Evolutionary conservation across 306 rosid genomes (phyloP), one percentile per base, ranked within the genome.

Genomic region (Cucurbita moschata): DNA sequence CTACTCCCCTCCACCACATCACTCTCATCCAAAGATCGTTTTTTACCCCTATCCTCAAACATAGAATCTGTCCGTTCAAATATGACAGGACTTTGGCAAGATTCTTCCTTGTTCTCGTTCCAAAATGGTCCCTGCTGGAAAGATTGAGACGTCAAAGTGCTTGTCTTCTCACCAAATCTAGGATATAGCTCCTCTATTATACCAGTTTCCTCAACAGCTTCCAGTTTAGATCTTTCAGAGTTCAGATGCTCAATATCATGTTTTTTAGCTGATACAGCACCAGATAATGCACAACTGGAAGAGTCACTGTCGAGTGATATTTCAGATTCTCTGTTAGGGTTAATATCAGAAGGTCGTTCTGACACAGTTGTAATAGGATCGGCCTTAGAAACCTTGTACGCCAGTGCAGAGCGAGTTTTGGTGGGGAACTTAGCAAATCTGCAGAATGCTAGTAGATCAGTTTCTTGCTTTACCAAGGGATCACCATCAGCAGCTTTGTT

Each of bases 371-470:
- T 75, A 72, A 61, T 71, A 5, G 80, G 68, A 75, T 74, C 86
- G 77, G 75, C 82, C 84, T 87, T 88, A 71, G 79, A 65, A 83
- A 60, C 73, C 84, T 80, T 93, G 58, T 69, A 69, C 5, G 79
- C 57, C 82, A 85, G 76, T 46, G 90, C 83, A 54, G 97, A 86
- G 63, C 98, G 97, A 1, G 75, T 87, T 80, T 78, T 88, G 18
- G 98, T 90, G 71, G 98, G 98, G 60, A 88, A 89, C 89, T 88
- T 90, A 38, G 86, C 83, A 77, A 83, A 88, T 69, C 85, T 87
- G 80, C 93, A 87, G 0, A 86, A 78, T 12, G 88, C 83, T 57
- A 88, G 82, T 43, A 90, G 84, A 86, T 90, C 89, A 75, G 82
- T 75, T 47, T 75, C 78, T 76, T 3, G 83, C 73, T 77, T 76